Conservation (phyloP, 345 rosid species). For the Brassica napus region DNA sequence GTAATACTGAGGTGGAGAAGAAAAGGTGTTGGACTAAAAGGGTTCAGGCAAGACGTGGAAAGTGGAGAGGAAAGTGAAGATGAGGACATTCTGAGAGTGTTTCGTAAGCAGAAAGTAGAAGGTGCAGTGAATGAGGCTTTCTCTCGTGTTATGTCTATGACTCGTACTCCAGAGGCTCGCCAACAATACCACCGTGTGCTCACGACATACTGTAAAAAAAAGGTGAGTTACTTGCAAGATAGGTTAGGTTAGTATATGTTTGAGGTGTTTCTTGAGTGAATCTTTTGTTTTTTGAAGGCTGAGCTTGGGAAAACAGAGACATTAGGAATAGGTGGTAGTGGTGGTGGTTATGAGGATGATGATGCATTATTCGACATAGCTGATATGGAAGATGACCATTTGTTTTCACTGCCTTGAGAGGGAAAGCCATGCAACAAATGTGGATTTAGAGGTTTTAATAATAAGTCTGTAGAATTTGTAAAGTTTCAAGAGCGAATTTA, state of each 20-base stretch:
- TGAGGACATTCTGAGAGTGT: conserved; percentile 76
- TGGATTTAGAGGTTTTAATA: neutral
- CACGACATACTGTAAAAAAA: conserved; percentile 65
- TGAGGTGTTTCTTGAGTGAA: neutral
- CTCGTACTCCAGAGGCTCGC: conserved; percentile 73
- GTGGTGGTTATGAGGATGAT: conserved; percentile 28
- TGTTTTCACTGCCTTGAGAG: conserved; percentile 35
- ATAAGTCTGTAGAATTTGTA: conserved; percentile 7
- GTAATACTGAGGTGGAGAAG: conserved; percentile 88
- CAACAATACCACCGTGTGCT: conserved; percentile 86
- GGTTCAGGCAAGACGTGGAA: conserved; percentile 56
- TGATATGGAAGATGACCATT: conserved; percentile 52
- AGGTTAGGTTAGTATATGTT: neutral
- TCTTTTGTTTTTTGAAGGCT: conserved; percentile 50
- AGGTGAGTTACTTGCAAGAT: conserved; percentile 46
- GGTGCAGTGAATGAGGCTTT: conserved; percentile 72
- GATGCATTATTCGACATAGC: conserved; percentile 24
- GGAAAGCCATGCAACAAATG: neutral
- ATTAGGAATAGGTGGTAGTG: conserved; percentile 36
- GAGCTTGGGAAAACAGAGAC: conserved; percentile 54
- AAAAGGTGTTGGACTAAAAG: conserved; percentile 83
- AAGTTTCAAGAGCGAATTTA: conserved; percentile 23
- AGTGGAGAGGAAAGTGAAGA: conserved; percentile 55
- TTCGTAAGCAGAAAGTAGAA: conserved; percentile 86
- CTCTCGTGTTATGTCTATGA: conserved; percentile 81